These are phyloP conservation scores for Thinopyrum elongatum DNA, from an alignment of 176 grass and related monocot species.

Conservation along the genomic window DNA sequence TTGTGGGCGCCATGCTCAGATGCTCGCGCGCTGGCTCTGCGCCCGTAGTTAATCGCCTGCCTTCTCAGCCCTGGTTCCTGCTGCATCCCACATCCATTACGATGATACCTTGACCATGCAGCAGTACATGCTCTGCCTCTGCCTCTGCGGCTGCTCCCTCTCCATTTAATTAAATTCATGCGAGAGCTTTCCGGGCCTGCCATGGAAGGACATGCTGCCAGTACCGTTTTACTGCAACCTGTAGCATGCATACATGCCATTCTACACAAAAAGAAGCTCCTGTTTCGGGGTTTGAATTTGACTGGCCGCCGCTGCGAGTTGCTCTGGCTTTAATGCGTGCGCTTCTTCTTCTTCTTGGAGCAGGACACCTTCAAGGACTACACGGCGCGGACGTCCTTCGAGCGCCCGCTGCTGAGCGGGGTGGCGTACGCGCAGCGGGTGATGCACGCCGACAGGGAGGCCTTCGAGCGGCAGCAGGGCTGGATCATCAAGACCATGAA, in stretches of 20 bases:
- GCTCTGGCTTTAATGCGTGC: constrained; percentile 10
- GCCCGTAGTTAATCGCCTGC: constrained; percentile 23
- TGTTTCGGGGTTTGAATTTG: not conserved
- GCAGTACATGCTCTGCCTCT: constrained; percentile 16
- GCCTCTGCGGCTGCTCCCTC: not conserved
- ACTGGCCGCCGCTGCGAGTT: not conserved
- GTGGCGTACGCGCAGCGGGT: constrained; percentile 92
- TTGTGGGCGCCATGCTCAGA: not conserved
- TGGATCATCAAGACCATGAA: constrained; percentile 98
- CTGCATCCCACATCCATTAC: not conserved
- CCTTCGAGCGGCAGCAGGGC: constrained; percentile 79
- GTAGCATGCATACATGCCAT: not conserved
- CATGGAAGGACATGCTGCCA: not conserved
- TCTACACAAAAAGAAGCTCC: not conserved
- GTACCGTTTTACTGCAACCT: not conserved
- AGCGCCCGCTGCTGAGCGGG: constrained; percentile 81
- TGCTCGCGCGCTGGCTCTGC: not conserved
- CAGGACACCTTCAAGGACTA: constrained; percentile 91
- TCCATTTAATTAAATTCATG: constrained; percentile 40
- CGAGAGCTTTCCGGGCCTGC: not conserved
- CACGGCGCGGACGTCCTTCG: constrained; percentile 79
- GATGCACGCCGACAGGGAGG: constrained; percentile 61
- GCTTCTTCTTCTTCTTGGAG: not conserved
- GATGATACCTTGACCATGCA: constrained; percentile 8
- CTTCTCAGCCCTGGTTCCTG: not conserved